Evolutionary conservation across 305 asterid species (phyloP), one percentile per base, ranked within the genome.

Genomic region (Euphrasia arctica): DNA sequence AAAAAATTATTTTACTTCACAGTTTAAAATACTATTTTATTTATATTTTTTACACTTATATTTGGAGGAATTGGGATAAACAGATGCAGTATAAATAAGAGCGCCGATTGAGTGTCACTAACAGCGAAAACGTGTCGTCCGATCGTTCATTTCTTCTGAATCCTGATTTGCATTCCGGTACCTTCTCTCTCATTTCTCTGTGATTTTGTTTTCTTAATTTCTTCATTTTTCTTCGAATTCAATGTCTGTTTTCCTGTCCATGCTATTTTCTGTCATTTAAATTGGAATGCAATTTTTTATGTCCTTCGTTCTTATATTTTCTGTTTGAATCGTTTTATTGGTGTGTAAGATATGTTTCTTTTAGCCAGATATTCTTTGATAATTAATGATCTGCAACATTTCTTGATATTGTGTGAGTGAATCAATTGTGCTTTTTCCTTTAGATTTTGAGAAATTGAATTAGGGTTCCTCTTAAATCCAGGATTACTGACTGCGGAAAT

Each of bases 81-180:
- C n/a, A n/a, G n/a, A n/a, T n/a, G n/a, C n/a, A n/a, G n/a, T n/a
- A n/a, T n/a, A n/a, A n/a, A n/a, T n/a, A n/a, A 2, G 3, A 28
- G 31, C 3, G 32, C 1, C 48, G 14, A 10, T 4, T 10, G 43
- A 69, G 49, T 45, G 48, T 51, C 29, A 39, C 12, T 36, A 0
- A 22, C 28, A 74, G 57, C 27, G 60, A 32, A 54, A 28, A 32
- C n/a, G 45, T 9, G 49, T 54, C 9, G 64, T 72, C 50, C 43
- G 72, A 54, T 65, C 55, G 6, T 58, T 72, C 70, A 45, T 34
- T 9, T 4, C 8, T 48, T 52, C 13, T 18, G 60, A 64, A 13
- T 49, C 36, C 62, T 56, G 43, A 57, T 62, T 60, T 34, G 62
- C 77, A 15, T 41, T 72, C 70, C 11, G 74, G 80, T 72, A 57